Evolutionary conservation across 176 grass and related monocot genomes (phyloP), one percentile per base, ranked within the genome.

Genomic region (Eleusine indica): DNA sequence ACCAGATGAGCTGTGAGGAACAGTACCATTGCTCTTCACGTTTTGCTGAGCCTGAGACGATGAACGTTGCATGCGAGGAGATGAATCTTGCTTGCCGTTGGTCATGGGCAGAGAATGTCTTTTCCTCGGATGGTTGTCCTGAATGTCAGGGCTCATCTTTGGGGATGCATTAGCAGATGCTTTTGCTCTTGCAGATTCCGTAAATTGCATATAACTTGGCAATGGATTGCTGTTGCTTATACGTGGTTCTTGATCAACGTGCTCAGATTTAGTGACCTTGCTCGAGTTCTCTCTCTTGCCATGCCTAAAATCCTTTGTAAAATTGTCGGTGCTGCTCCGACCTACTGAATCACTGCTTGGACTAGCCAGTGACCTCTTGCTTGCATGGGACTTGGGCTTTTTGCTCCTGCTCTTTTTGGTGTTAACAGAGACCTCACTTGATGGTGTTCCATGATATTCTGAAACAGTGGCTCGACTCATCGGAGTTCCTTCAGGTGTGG

Each of bases 131-230:
- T 87, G 90, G 76, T 70, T 94, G 76, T 99, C 87, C 70, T 91
- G 90, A 9, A 94, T 80, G 54, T 99, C 96, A 8, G 96, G 93
- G 77, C 96, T 94, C 67, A 91, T 79, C 68, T 99, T 99, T 13
- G 91, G 93, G 47, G 96, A 96, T 52, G 76, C 9, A 84, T 70
- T 91, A 15, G 86, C 68, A 48, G 90, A 87, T 9, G 86, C 56
- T 82, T 99, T 99, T 78, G 96, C 96, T 73, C 87, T 94, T 66
- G 96, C 96, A 71, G 93, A 99, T 90, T 91, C 87, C 76, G 96
- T 99, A 46, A 90, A 92, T 71, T 99, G 96, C 96, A 99, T 99
- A 38, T 99, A 99, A 77, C 96, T 91, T 32, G 96, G 96, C 66
- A 99, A 70, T 28, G 89, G 82, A 69, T 71, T 92, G 89, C 87